These are phyloP conservation scores for Epichloe typhina DNA, from an alignment of 2,329 filamentous ascomycete species.

Conservation along the genomic window DNA sequence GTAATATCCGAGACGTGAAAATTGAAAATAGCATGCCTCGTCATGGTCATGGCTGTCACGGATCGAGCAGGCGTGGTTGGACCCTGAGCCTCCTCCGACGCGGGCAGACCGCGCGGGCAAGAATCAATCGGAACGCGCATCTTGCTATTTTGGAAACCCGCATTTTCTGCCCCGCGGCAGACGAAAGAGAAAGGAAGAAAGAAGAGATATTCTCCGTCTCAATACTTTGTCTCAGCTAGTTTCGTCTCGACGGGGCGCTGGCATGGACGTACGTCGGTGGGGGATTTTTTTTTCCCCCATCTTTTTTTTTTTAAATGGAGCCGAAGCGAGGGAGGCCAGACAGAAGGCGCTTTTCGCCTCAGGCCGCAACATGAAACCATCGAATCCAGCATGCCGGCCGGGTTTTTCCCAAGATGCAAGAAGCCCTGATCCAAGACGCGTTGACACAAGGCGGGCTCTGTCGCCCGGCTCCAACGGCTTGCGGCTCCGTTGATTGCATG, in stretches of 20 bases:
- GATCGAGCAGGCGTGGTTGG: neutral
- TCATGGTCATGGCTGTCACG: neutral
- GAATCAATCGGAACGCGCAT: neutral
- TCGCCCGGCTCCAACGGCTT: neutral
- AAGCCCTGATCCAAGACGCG: neutral
- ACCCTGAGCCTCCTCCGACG: neutral
- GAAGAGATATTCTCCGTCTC: neutral
- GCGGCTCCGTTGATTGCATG: slow-evolving; percentile 1
- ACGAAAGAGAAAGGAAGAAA: neutral
- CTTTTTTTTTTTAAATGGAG: neutral
- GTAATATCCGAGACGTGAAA: neutral
- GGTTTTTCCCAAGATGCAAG: too few relatives aligned
- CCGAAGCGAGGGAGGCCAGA: neutral
- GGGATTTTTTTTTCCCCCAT: too few relatives aligned
- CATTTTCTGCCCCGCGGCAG: neutral
- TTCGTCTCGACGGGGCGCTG: neutral
- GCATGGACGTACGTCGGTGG: neutral
- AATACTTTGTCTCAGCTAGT: slow-evolving; percentile 1
- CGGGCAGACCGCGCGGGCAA: neutral
- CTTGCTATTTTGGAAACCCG: neutral
- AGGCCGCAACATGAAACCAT: neutral
- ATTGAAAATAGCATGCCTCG: neutral
- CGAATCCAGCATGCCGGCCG: neutral
- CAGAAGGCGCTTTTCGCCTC: neutral
- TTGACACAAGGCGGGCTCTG: neutral